A percentile compares a stretch with the other conserved stretches of the same genome.
Conservation (phyloP, 306 rosid genomes). For the Echinosophora koreensis region DNA sequence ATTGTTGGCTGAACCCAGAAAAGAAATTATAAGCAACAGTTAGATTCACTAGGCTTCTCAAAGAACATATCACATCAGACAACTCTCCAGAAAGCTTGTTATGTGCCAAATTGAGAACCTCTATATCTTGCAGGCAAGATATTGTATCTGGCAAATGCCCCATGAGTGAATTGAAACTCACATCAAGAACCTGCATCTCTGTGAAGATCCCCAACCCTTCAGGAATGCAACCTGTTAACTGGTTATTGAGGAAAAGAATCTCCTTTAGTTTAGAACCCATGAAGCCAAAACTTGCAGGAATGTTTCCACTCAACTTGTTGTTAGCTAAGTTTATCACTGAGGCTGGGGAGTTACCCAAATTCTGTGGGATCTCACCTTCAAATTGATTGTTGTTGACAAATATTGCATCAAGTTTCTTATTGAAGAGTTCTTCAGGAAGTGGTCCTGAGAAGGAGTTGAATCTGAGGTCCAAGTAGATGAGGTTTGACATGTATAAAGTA, state of each 20-base stretch:
- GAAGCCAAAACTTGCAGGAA: slow-evolving; percentile 79
- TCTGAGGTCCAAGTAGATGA: slow-evolving; percentile 88
- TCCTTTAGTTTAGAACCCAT: slow-evolving; percentile 68
- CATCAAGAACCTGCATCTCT: slow-evolving; percentile 82
- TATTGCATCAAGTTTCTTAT: slow-evolving; percentile 73
- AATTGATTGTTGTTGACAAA: slow-evolving; percentile 87
- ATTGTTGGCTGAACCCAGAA: slow-evolving; percentile 79
- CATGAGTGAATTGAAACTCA: slow-evolving; percentile 77
- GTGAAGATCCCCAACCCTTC: slow-evolving; percentile 82
- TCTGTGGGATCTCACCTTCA: slow-evolving; percentile 78
- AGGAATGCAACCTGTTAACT: slow-evolving; percentile 88
- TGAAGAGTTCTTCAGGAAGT: slow-evolving; percentile 75
- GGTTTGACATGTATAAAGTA: slow-evolving; percentile 67
- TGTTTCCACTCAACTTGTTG: slow-evolving; percentile 70
- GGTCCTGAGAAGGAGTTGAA: slow-evolving; percentile 79
- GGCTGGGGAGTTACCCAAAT: slow-evolving; percentile 85
- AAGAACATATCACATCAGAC: slow-evolving; percentile 73
- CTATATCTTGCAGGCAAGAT: slow-evolving; percentile 71
- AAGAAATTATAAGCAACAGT: slow-evolving; percentile 87
- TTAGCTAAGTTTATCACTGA: slow-evolving; percentile 89
- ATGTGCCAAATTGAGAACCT: slow-evolving; percentile 82
- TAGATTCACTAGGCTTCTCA: slow-evolving; percentile 66
- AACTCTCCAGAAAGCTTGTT: slow-evolving; percentile 87
- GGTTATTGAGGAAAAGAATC: slow-evolving; percentile 79
- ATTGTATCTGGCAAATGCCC: slow-evolving; percentile 92